Evolutionary conservation across 169 alveolate genomes (phyloP), one percentile per base, ranked within the genome.

Genomic region (Toxoplasma gondii): DNA sequence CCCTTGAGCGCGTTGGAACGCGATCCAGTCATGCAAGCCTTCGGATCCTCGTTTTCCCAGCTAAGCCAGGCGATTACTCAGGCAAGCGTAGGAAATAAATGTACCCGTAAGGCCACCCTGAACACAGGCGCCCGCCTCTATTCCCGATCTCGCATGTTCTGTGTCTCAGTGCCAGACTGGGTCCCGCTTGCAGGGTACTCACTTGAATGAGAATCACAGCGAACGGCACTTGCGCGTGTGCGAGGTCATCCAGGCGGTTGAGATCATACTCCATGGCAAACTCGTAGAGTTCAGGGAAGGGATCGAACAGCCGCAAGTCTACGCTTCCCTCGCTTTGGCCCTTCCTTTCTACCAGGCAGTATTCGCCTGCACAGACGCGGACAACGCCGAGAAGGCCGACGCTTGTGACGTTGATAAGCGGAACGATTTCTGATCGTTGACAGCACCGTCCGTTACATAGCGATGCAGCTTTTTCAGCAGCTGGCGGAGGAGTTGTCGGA

Each of bases 141-240:
- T 7, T 12, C 58, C 12, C 12, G 58, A 7, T 49, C 58, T 12
- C 12, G 4, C 58, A 4, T 7, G 58, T 4, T 49, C n/a, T n/a
- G n/a, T n/a, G n/a, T n/a, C n/a, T n/a, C n/a, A n/a, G n/a, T n/a
- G 4, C 58, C 58, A 49, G 58, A 12, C 58, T 49, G 58, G 22
- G 58, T 49, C 12, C 58, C 22, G 22, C 12, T 49, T 49, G 58
- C 58, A 4, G 22, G 12, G 58, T 4, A 12, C 86, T 41, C 53
- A 97, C 97, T 91, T 97, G 95, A 74, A 97, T 84, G 39, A 97
- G 93, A 74, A 98, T 96, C 45, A 97, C 96, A 64, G 96, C 95
- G 92, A 92, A 97, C 44, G 99, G 99, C 43, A 97, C 96, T 86
- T 97, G 98, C 44, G 96, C 64, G 87, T 97, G 98, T n/a, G 94